A percentile compares a stretch with the other conserved stretches of the same genome.
Conservation (phyloP, 345 rosid genomes). For the Salix koriyanagi region DNA sequence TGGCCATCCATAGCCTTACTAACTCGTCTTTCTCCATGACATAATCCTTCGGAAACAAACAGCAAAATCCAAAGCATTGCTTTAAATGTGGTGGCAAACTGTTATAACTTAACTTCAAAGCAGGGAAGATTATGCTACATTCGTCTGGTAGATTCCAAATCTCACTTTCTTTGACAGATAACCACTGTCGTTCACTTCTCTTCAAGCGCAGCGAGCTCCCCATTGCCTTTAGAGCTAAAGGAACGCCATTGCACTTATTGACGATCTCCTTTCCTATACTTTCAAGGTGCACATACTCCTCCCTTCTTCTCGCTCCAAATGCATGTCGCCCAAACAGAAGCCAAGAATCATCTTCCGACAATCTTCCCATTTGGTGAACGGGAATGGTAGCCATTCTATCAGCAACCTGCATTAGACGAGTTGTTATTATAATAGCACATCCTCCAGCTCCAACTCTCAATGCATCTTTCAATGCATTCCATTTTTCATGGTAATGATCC, state of each 20-base stretch:
- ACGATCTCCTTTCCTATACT: slow-evolving; percentile 9
- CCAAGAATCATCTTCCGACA: slow-evolving; percentile 13
- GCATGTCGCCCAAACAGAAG: slow-evolving; percentile 1
- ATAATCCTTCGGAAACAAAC: neutral
- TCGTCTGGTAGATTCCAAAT: neutral
- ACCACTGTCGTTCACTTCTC: neutral
- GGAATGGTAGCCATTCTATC: neutral
- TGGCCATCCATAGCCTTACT: slow-evolving; percentile 28
- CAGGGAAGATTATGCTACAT: neutral
- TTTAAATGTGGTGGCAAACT: neutral
- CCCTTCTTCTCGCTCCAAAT: neutral
- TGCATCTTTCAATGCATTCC: neutral
- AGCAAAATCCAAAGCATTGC: slow-evolving; percentile 9
- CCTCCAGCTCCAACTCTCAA: slow-evolving; percentile 1
- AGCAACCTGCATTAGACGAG: neutral
- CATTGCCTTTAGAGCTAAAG: slow-evolving; percentile 6
- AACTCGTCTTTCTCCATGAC: neutral
- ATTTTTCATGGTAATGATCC: neutral
- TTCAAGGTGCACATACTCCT: neutral
- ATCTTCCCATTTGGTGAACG: neutral
- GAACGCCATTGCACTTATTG: slow-evolving; percentile 14
- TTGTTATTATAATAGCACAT: neutral
- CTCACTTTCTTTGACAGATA: too few relatives aligned
- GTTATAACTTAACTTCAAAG: slow-evolving; percentile 6
- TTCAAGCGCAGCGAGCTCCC: slow-evolving; percentile 7